Conservation (phyloP, 108 stramenopile genomes). For the Skeletonema menzelii region DNA sequence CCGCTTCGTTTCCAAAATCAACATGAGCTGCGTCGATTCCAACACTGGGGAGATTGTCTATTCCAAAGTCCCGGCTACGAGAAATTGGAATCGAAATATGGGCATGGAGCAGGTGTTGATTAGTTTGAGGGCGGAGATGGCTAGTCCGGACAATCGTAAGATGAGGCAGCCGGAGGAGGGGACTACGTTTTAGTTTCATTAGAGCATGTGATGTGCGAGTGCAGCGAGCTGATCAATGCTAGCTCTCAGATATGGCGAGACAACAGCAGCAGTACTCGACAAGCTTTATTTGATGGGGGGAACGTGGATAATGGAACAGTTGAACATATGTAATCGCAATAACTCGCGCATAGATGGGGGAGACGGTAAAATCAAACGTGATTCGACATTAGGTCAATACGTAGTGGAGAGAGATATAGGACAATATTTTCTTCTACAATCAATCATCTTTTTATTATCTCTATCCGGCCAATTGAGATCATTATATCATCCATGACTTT, state of each 20-base stretch:
- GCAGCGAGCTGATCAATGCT: too few relatives aligned
- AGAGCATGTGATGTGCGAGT: too few relatives aligned
- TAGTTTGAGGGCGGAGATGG: constrained; percentile 80
- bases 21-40: constrained; percentile 92
- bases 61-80: constrained; percentile 73
- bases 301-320: not conserved
- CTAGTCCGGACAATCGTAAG: constrained; percentile 67
- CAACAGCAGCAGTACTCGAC: too few relatives aligned
- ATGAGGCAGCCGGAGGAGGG: constrained; percentile 85
- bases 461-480: too few relatives aligned
- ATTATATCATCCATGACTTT: too few relatives aligned
- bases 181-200: constrained; percentile 53
- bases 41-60: constrained; percentile 70
- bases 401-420: not conserved
- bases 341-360: not conserved
- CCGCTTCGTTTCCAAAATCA: constrained; percentile 91
- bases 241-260: too few relatives aligned
- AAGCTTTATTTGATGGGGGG: too few relatives aligned
- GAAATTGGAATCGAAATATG: constrained; percentile 90
- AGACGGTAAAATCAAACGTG: too few relatives aligned
- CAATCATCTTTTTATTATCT: not conserved
- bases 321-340: too few relatives aligned
- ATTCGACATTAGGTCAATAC: not conserved
- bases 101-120: constrained; percentile 85
- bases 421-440: too few relatives aligned